Evolutionary conservation across 163 green algal species (phyloP).

Genomic region (Scenedesmus sp.): DNA sequence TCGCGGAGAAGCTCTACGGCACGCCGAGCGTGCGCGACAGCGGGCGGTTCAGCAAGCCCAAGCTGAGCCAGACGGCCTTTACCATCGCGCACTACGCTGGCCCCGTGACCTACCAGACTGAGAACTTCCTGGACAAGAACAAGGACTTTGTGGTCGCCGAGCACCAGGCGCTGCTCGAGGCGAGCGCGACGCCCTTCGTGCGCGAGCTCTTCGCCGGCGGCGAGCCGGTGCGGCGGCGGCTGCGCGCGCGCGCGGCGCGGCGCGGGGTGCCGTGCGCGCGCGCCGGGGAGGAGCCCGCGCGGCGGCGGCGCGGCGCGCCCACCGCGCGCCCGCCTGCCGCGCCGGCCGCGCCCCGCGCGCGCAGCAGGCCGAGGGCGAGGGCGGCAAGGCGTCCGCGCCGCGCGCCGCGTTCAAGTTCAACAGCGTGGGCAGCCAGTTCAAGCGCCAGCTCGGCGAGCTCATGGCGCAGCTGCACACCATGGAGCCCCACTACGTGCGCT

Average conservation of each 20-base stretch:
- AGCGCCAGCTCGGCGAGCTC: slow-evolving; percentile 93
- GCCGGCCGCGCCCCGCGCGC: neutral
- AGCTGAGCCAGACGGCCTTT: slow-evolving; percentile 79
- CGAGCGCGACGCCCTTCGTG: slow-evolving; percentile 71
- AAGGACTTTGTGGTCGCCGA: slow-evolving; percentile 98
- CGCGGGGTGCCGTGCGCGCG: no score
- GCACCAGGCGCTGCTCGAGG: slow-evolving; percentile 90
- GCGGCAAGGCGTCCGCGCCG: slow-evolving; percentile 27
- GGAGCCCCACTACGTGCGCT: slow-evolving; percentile 99
- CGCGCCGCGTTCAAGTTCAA: slow-evolving; percentile 92
- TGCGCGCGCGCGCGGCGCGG: no score
- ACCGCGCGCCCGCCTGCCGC: no score
- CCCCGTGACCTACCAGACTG: slow-evolving; percentile 58
- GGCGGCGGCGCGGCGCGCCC: no score
- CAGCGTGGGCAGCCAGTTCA: slow-evolving; percentile 92
- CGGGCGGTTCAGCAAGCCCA: slow-evolving; percentile 86
- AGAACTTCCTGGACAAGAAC: slow-evolving; percentile 97
- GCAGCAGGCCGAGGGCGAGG: slow-evolving; percentile 13
- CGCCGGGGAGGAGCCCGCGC: no score
- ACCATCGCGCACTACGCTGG: slow-evolving; percentile 97
- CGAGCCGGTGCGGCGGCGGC: slow-evolving; percentile 43
- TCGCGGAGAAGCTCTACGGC: slow-evolving; percentile 91
- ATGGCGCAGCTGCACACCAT: slow-evolving; percentile 88
- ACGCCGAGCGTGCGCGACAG: slow-evolving; percentile 67
- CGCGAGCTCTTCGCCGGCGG: slow-evolving; percentile 80